Conservation (phyloP, 352 stramenopile species). For the Phytophthora constricta region DNA sequence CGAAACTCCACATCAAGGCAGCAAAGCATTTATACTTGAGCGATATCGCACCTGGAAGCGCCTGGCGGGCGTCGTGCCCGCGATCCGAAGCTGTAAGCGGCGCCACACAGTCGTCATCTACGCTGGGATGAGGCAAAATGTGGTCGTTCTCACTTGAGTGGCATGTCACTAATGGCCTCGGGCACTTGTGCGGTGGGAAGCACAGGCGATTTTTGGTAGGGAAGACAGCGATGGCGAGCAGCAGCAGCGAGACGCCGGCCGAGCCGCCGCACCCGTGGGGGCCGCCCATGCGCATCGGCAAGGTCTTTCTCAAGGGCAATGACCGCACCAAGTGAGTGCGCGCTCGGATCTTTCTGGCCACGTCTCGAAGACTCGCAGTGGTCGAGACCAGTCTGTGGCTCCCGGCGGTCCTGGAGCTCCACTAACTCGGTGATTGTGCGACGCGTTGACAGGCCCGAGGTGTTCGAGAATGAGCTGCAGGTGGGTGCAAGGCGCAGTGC, state of each 20-base stretch:
- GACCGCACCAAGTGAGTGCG: constrained; percentile 77
- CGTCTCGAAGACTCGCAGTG: too few species aligned
- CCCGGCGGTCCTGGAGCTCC: neutral
- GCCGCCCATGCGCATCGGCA: constrained; percentile 81
- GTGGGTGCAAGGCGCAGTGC: constrained; percentile 16
- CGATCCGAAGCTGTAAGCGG: constrained; percentile 79
- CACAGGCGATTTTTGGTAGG: neutral
- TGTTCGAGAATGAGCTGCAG: constrained; percentile 90
- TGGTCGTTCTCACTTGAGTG: too few species aligned
- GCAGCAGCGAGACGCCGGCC: constrained; percentile 24
- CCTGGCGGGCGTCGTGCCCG: constrained; percentile 76
- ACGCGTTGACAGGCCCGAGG: constrained; percentile 56
- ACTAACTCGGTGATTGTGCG: constrained; percentile 11
- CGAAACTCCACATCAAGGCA: neutral
- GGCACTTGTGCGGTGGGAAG: neutral
- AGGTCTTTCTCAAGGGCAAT: constrained; percentile 90
- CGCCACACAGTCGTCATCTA: constrained; percentile 75
- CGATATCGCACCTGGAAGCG: constrained; percentile 73
- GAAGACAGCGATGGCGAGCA: constrained; percentile 30
- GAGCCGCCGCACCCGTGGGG: constrained; percentile 72
- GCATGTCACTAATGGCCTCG: neutral
- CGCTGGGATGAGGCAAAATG: too few species aligned
- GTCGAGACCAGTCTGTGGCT: too few species aligned
- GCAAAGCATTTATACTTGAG: neutral
- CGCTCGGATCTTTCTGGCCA: constrained; percentile 8